Evolutionary conservation across 2,329 filamentous ascomycete genomes (phyloP).

Genomic region (Aspergillus neotritici): DNA sequence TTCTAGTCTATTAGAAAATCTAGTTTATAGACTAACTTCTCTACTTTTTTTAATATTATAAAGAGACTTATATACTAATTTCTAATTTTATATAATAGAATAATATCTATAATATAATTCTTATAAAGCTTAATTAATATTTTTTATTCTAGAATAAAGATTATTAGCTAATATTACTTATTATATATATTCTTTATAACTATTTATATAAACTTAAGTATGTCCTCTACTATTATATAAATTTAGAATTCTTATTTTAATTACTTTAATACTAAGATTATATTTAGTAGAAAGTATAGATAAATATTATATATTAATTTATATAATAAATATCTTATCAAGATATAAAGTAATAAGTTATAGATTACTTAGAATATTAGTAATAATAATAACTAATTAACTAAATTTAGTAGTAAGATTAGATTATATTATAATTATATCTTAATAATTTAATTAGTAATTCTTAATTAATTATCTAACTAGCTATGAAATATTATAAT

Average conservation of each 20-base stretch:
- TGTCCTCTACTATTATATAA: neutral
- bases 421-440: neutral
- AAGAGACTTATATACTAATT: too few relatives aligned
- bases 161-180: neutral
- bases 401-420: neutral
- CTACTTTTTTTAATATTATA: neutral
- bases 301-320: too few relatives aligned
- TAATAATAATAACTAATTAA: neutral
- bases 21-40: neutral
- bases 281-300: too few relatives aligned
- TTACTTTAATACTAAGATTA: neutral
- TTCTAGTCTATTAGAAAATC: too few relatives aligned
- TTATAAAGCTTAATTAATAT: too few relatives aligned
- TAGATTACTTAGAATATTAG: neutral
- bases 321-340: neutral
- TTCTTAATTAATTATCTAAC: neutral
- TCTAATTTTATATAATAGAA: too few relatives aligned
- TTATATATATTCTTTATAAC: neutral
- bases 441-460: neutral
- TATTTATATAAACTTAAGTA: neutral
- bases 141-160: neutral
- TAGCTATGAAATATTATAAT: neutral
- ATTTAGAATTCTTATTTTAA: neutral
- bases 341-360: neutral
- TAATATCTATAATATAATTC: too few relatives aligned